Evolutionary conservation across 441 rosid genomes (phyloP).

Genomic region (Erysimum pusillum): DNA sequence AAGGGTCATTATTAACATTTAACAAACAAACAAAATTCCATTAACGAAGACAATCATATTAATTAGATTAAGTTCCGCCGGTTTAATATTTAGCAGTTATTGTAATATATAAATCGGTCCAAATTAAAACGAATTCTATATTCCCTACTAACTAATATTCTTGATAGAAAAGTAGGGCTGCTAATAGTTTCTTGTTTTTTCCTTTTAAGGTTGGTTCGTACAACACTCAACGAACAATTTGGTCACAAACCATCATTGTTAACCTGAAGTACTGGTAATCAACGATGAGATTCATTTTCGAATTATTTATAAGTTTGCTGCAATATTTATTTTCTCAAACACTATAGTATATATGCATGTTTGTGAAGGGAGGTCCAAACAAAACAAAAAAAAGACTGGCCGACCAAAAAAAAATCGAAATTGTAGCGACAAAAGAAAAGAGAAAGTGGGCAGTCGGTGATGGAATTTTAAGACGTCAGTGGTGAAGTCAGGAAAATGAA

Average conservation of each 20-base stretch:
- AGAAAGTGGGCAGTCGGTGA: conserved; percentile 35
- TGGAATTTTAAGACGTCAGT: background rate
- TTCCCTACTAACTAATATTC: background rate
- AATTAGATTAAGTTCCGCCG: background rate
- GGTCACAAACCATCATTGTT: conserved; percentile 9
- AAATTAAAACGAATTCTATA: background rate
- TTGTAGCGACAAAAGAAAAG: background rate
- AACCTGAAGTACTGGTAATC: background rate
- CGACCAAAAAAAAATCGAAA: conserved; percentile 9
- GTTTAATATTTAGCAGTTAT: background rate
- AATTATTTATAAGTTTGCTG: background rate
- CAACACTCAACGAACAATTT: conserved; percentile 17
- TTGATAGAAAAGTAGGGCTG: conserved; percentile 25
- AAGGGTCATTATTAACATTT: no score
- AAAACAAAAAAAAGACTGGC: background rate
- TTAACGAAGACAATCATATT: background rate
- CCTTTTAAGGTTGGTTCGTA: background rate
- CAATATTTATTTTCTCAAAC: background rate
- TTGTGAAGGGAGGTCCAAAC: background rate
- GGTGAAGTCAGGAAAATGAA: conserved; percentile 25
- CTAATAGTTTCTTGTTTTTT: background rate
- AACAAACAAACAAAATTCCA: background rate
- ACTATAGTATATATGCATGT: background rate
- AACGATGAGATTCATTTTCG: background rate
- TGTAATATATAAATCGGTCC: background rate